Conservation (phyloP, 257 asterid species). For the Schizonepeta tenuifolia region DNA sequence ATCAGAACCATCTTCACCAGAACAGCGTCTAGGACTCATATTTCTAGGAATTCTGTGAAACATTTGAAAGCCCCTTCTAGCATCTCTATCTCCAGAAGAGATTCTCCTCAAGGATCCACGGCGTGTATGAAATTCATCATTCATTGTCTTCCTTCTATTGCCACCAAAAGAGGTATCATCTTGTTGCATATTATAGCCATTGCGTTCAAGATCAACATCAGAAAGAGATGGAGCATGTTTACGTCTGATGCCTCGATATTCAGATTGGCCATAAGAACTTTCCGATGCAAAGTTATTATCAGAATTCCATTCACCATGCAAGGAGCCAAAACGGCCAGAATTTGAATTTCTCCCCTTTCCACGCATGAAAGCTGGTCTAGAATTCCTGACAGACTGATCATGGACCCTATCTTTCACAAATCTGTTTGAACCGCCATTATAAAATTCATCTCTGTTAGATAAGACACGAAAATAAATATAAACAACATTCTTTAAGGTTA, state of each 20-base stretch:
- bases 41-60: slow-evolving; percentile 57
- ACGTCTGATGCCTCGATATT: slow-evolving; percentile 60
- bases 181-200: slow-evolving; percentile 48
- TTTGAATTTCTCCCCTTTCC: slow-evolving; percentile 84
- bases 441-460: slow-evolving; percentile 66
- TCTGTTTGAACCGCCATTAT: slow-evolving; percentile 56
- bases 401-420: slow-evolving; percentile 58
- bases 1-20: slow-evolving; percentile 46
- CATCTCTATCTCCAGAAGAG: slow-evolving; percentile 62
- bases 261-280: slow-evolving; percentile 50
- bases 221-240: slow-evolving; percentile 53
- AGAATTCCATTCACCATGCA: slow-evolving; percentile 66
- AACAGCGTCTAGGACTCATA: slow-evolving; percentile 54
- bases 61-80: slow-evolving; percentile 49
- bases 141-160: slow-evolving; percentile 55
- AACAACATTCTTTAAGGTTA: slow-evolving; percentile 18
- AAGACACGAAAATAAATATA: slow-evolving; percentile 31
- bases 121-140: slow-evolving; percentile 56
- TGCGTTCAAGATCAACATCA: slow-evolving; percentile 53
- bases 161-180: slow-evolving; percentile 42
- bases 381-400: slow-evolving; percentile 59
- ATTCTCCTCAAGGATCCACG: slow-evolving; percentile 56
- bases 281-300: slow-evolving; percentile 58
- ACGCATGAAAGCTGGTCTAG: slow-evolving; percentile 57
- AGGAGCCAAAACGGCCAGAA: slow-evolving; percentile 53